Base-by-base conservation (phyloP, 257 asterid species). In the Ilex asprella region DNA sequence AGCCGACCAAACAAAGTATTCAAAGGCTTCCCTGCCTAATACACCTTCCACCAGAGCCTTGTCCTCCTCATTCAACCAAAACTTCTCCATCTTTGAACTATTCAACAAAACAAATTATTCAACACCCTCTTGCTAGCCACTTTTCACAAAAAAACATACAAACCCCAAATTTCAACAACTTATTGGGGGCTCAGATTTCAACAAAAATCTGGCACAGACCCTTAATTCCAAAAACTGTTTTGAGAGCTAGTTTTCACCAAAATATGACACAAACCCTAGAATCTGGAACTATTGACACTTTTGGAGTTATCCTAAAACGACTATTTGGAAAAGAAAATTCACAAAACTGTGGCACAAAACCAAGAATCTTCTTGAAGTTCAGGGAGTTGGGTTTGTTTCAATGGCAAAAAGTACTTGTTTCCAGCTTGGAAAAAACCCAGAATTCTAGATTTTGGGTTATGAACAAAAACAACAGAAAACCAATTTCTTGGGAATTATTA, bases 1-100 rank as follows among this genome's bases (percentile, higher is more conserved):
- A 75, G 86, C 85, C 14, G 88, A 79, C 96, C 96, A 87, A 6
- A 75, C 60, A 54, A 87, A 81, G 73, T 79, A 93, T 32, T 89
- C 95, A 16, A 86, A 70, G 3, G 95, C 95, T 66, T 89, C 95
- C 16, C 67, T 66, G 53, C 97, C 97, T 32, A 92, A 71, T 9
- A 89, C 88, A 70, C 83, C 78, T 55, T 89, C 95, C 60, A 82
- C 79, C 43, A 70, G 56, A 65, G 72, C 75, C 64, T 81, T 85
- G 1, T 85, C 97, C 69, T 76, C 86, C 58, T 76, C 91, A 56
- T 73, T 75, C 65, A 79, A 60, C 89, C 91, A 82, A 58, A 83
- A 73, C 53, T 74, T 85, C 63, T 72, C 82, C 58, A 84, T 89
- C 95, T 89, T 58, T 62, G 58, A 59, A 51, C 67, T 63, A 55